A percentile compares a stretch with the other conserved stretches of the same genome.
Conservation (phyloP, 805 yeast genomes). For the Wickerhamomyces sydowiorum region DNA sequence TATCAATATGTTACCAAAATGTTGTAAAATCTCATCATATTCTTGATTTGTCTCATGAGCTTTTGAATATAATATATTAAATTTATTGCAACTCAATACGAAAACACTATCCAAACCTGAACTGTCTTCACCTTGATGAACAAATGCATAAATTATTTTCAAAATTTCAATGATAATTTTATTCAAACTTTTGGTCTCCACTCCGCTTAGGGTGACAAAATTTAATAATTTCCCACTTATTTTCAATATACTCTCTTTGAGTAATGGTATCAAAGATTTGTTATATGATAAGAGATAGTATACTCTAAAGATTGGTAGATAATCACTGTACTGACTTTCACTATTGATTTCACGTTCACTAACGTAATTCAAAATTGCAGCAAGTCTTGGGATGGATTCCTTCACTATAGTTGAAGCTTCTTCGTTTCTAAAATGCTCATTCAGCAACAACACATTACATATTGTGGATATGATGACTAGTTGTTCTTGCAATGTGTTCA, state of each 20-base stretch:
- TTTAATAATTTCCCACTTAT: conserved; percentile 20
- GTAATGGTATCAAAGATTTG: conserved; percentile 3
- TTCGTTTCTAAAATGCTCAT: conserved; percentile 10
- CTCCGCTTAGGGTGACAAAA: conserved; percentile 18
- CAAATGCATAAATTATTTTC: conserved; percentile 19
- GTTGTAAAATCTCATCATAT: conserved; percentile 21
- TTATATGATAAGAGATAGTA: conserved; percentile 18
- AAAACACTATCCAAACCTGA: conserved; percentile 21
- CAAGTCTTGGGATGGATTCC: conserved; percentile 9
- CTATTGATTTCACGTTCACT: conserved; percentile 21
- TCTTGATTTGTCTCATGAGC: conserved; percentile 4
- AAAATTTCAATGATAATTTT: conserved; percentile 22
- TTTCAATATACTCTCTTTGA: conserved; percentile 12
- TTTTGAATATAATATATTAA: conserved; percentile 16
- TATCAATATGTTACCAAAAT: conserved; percentile 22
- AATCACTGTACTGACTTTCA: conserved; percentile 18
- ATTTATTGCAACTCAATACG: conserved; percentile 23
- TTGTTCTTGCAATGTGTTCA: conserved; percentile 9
- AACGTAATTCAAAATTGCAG: conserved; percentile 13
- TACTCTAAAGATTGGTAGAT: conserved; percentile 21
- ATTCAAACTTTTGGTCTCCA: conserved; percentile 15
- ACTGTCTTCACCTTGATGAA: conserved; percentile 20
- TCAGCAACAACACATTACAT: conserved; percentile 16
- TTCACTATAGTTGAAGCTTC: background rate
- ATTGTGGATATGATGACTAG: conserved; percentile 16